Base-by-base conservation (phyloP, 805 yeast species). In the Babjeviella inositovora region DNA sequence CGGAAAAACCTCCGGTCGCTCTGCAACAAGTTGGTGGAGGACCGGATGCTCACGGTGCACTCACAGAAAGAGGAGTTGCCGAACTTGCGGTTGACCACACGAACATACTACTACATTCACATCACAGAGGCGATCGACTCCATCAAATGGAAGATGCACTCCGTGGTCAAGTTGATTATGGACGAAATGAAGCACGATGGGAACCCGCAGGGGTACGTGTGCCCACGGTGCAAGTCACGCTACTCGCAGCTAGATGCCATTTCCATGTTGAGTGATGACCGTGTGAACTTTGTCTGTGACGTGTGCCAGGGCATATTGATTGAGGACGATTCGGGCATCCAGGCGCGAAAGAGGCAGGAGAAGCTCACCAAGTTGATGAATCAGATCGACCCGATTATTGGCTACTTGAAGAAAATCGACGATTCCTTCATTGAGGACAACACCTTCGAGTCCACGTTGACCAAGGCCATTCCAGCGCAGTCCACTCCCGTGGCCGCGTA, bases 101-200 rank as follows among this genome's bases (percentile, higher is more conserved):
- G 85, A 36, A 76, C 87, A 3, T 82, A 82, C 38, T 90, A 75
- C 50, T 90, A 67, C 45, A 73, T 87, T 25, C 94, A 82, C 41
- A 70, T 67, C 42, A 81, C 95, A 3, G 93, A 84, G 45, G 93
- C 97, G 1, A 80, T 90, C 19, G 98, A 90, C 50, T 70, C 95
- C 4, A 70, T 90, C 42, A 90, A 90, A 48, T 90, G 97, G 97
- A 84, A 85, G 41, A 79, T 87, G 28, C 94, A 87, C 44, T 68
- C 79, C 22, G 62, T 90, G 14, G 96, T 81, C 8, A 74, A 73
- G 34, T 45, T 60, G 25, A 58, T 85, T 26, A 81, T 81, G 40
- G 80, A 76, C 32, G 93, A 84, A 38, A 64, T 87, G 50, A 72
- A 81, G 24, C 77, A 71, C 32, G 79, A 75, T 37, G 71, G 82